Percentiles rank a stretch among this genome's conserved stretches.
Conservation (phyloP, 75 land plant species). For the Larix kaempferi region DNA sequence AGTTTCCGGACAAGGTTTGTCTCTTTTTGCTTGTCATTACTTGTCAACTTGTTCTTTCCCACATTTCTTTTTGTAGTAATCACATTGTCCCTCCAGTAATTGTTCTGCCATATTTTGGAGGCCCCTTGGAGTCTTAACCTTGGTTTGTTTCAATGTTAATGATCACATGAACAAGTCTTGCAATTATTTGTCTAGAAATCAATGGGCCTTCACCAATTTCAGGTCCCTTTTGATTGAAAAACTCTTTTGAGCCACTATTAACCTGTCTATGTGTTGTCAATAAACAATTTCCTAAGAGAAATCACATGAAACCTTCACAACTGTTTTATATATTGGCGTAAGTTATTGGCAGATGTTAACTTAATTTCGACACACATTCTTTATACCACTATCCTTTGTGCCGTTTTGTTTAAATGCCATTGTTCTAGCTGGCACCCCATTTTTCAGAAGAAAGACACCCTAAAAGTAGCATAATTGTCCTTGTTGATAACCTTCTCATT, state of each 20-base stretch:
- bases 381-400: background rate
- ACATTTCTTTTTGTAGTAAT: background rate
- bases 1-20: constrained; percentile 78
- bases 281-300: background rate
- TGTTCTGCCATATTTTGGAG: background rate
- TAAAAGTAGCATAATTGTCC: background rate
- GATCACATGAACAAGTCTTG: background rate
- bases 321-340: background rate
- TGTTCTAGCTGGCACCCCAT: background rate
- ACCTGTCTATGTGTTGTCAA: background rate
- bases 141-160: background rate
- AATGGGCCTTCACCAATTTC: too few relatives aligned
- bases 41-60: background rate
- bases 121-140: background rate
- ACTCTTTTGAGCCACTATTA: background rate
- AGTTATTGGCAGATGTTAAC: background rate
- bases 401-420: background rate
- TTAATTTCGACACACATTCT: background rate
- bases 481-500: background rate
- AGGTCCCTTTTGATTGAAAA: background rate
- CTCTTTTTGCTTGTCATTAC: background rate
- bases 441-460: background rate
- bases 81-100: background rate
- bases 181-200: background rate
- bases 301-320: background rate